Evolutionary conservation across 768 basidiomycete genomes (phyloP), one percentile per base, ranked within the genome.

Genomic region (Tricholoma flavovirens): DNA sequence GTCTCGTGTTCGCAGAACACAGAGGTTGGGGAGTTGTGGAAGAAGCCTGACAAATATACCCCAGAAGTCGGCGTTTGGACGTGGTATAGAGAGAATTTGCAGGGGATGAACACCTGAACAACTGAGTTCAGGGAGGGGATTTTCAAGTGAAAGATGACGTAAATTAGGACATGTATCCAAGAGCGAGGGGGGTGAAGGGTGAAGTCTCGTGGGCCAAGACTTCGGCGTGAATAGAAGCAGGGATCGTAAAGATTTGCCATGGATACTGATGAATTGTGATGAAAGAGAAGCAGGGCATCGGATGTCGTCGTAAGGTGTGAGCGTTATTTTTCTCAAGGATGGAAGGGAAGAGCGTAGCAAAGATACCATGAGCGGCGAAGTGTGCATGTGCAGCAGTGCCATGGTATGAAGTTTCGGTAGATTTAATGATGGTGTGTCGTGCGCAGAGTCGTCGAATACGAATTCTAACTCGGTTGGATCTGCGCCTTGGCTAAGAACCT

Each of bases 271-370:
- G 60, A 92, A 81, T 42, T 69, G 71, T 0, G 85, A 79, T 11
- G 79, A 74, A 32, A 84, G 75, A 4, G 87, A 80, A 21, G 71
- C 67, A 12, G 86, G 82, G 59, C 76, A 83, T 26, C 80, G 79
- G 12, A 86, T 63, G 61, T 89, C 87, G 54, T 88, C 79, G 62
- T 87, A 89, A 1, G 89, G 88, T 1, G 89, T 90, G 35, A 92
- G 66, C 12, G 80, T 84, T 17, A 93, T 73, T 60, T 83, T 84
- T 32, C 67, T 75, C 40, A 93, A 72, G 3, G 76, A 70, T 3
- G 87, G 90, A 12, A 93, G 80, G 0, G 81, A 67, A 0, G 86
- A 78, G 36, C 73, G 66, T 15, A 89, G 70, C 24, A 93, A 73
- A 14, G 79, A 75, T 36, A 79, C 69, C 68, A 90, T 73, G 30